phyloP scores from a whole-genome alignment of 2,329 filamentous ascomycete genomes.

The Periconia macrospinosa region DNA sequence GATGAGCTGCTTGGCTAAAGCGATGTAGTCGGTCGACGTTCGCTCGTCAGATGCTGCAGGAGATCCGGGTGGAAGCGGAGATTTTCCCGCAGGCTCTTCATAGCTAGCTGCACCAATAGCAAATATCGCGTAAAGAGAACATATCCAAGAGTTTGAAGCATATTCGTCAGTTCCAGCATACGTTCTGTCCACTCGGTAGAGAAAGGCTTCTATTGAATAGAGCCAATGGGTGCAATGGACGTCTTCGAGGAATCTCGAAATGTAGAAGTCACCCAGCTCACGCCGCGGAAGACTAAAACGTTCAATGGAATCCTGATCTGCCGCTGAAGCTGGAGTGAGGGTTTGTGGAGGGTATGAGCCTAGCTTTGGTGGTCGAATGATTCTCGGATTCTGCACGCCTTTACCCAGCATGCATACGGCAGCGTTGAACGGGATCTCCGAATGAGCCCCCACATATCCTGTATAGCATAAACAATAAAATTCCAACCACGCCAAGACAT shows the following conservation, averaged over 20 bases:
- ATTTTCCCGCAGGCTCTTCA: constrained; percentile 22
- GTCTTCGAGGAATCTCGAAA: constrained; percentile 37
- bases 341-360: constrained; percentile 35
- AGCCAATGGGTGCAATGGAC: constrained; percentile 43
- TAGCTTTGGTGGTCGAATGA: constrained; percentile 34
- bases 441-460: constrained; percentile 41
- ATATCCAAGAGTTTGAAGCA: constrained; percentile 38
- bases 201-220: constrained; percentile 36
- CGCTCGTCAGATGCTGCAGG: constrained; percentile 24
- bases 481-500: not conserved
- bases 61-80: constrained; percentile 19
- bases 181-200: constrained; percentile 36
- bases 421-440: constrained; percentile 43
- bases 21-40: constrained; percentile 35
- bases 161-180: constrained; percentile 23
- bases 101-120: constrained; percentile 34
- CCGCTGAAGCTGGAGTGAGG: constrained; percentile 20
- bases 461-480: constrained; percentile 1
- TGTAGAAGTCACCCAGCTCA: constrained; percentile 32
- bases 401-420: constrained; percentile 36
- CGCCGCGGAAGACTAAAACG: constrained; percentile 33
- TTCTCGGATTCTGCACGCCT: constrained; percentile 18
- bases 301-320: constrained; percentile 20
- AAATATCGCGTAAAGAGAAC: constrained; percentile 40
- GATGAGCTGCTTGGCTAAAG: constrained; percentile 37